Conservation (phyloP, 2,329 filamentous ascomycete genomes). For the Dothiorella sarmentorum region DNA sequence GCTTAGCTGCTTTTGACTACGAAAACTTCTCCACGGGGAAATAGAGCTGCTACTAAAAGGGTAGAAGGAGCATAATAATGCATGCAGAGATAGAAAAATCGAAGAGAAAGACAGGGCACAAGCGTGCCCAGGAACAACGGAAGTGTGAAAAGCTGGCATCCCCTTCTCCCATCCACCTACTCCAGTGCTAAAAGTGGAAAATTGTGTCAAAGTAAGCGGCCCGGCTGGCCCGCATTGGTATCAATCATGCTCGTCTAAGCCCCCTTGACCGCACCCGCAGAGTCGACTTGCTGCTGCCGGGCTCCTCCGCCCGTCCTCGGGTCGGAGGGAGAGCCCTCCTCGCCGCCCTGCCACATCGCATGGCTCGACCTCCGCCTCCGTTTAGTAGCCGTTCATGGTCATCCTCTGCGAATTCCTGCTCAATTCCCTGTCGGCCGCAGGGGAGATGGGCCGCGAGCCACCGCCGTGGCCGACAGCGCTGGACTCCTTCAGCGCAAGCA, state of each 20-base stretch:
- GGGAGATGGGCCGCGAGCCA: constrained; percentile 89
- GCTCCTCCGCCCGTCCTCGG: neutral
- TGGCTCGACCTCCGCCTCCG: neutral
- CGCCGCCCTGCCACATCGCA: neutral
- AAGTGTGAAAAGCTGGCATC: constrained; percentile 1
- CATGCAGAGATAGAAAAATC: constrained; percentile 14
- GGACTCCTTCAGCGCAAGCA: constrained; percentile 96
- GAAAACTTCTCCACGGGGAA: neutral
- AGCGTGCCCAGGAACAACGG: neutral
- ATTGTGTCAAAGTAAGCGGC: constrained; percentile 16
- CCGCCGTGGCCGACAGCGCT: constrained; percentile 65
- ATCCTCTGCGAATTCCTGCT: constrained; percentile 96
- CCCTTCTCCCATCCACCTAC: constrained; percentile 8
- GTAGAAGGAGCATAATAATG: constrained; percentile 11
- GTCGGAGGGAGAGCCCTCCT: neutral
- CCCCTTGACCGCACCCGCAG: constrained; percentile 8
- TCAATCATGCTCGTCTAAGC: constrained; percentile 18
- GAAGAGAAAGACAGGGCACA: constrained; percentile 10
- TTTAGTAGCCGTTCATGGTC: constrained; percentile 98
- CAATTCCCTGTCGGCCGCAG: constrained; percentile 87
- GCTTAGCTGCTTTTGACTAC: constrained; percentile 18
- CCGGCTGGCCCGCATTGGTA: constrained; percentile 19
- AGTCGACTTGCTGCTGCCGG: constrained; percentile 5
- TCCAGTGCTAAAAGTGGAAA: constrained; percentile 15
- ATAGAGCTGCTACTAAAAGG: constrained; percentile 15